These are phyloP conservation scores for Trichosanthes truncata DNA, from an alignment of 306 rosid species.

Conservation along the genomic window DNA sequence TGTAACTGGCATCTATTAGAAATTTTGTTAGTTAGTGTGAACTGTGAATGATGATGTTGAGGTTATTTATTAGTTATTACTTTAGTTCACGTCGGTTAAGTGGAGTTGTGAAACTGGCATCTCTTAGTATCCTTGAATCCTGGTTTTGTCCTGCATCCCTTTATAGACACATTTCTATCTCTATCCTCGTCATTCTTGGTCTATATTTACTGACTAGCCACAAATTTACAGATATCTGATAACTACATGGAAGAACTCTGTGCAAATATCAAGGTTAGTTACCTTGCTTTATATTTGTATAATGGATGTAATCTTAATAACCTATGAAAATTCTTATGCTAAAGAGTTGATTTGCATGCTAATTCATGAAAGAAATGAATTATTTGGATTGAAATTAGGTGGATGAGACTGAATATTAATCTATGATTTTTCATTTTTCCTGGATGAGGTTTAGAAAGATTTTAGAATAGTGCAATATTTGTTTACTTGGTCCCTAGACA, in stretches of 20 bases:
- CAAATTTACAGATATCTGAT: constrained; percentile 42
- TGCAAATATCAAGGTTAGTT: constrained; percentile 63
- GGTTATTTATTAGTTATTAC: background rate
- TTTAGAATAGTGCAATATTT: constrained; percentile 1
- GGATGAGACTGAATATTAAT: background rate
- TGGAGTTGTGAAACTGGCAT: background rate
- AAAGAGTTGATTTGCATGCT: background rate
- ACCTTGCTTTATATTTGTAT: background rate
- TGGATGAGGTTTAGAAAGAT: background rate
- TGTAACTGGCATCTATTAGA: background rate
- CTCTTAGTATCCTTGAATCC: background rate
- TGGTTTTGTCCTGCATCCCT: background rate
- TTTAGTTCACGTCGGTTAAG: background rate
- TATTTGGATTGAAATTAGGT: background rate
- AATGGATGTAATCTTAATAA: background rate
- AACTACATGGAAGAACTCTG: constrained; percentile 49
- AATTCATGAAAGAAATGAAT: background rate
- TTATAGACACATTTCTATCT: background rate
- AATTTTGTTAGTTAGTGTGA: background rate
- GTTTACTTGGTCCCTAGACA: background rate
- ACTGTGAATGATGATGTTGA: background rate
- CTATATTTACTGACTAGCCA: constrained; percentile 9
- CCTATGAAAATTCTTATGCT: background rate
- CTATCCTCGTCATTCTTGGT: background rate
- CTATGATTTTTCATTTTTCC: background rate